A percentile compares a stretch with the other conserved stretches of the same genome.
These are phyloP conservation scores for Combretum micranthum DNA, from an alignment of 345 rosid genomes.

Conservation along the genomic window DNA sequence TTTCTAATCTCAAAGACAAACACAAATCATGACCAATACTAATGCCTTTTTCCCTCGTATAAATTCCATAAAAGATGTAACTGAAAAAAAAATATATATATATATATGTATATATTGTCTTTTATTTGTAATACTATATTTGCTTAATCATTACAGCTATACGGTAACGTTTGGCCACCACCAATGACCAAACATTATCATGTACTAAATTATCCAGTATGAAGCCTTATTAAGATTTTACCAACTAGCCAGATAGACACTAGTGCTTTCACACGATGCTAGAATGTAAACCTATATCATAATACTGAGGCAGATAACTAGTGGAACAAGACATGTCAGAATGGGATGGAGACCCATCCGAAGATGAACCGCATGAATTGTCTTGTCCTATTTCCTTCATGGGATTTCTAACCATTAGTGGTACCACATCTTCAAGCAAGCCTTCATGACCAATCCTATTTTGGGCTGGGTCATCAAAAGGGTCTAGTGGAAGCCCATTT, in stretches of 20 bases:
- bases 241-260: conserved; percentile 1
- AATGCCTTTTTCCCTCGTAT: too few relatives aligned
- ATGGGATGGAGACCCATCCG: conserved; percentile 34
- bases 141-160: too few relatives aligned
- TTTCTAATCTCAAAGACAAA: too few relatives aligned
- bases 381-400: conserved; percentile 3
- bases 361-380: conserved; percentile 23
- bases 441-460: conserved; percentile 30
- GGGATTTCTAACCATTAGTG: conserved; percentile 44
- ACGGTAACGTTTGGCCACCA: too few relatives aligned
- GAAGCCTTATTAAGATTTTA: too few relatives aligned
- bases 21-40: too few relatives aligned
- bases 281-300: conserved; percentile 15
- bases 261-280: conserved; percentile 2
- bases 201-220: too few relatives aligned
- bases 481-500: background rate
- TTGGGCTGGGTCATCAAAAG: background rate
- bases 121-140: too few relatives aligned
- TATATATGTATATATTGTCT: too few relatives aligned
- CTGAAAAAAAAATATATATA: too few relatives aligned
- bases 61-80: too few relatives aligned
- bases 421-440: conserved; percentile 74
- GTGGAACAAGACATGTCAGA: conserved; percentile 41
- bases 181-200: too few relatives aligned
- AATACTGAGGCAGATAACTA: conserved; percentile 10